Evolutionary conservation across 2,329 filamentous ascomycete species (phyloP).

Genomic region (Aspergillus clavatus): DNA sequence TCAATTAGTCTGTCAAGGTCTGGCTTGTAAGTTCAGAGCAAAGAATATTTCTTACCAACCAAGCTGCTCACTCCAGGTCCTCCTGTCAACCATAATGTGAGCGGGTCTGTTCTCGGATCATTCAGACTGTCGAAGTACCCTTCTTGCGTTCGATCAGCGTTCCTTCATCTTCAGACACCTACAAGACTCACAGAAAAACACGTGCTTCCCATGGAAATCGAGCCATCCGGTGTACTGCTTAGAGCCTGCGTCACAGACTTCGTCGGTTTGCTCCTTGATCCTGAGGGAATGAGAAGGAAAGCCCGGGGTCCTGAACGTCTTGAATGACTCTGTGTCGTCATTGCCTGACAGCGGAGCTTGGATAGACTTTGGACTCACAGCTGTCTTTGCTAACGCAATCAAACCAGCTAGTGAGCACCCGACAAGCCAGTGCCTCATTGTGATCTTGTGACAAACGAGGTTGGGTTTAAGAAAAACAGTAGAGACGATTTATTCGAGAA

Average conservation of each 20-base stretch:
- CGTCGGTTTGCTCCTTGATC: slow-evolving; percentile 21
- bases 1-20: not conserved
- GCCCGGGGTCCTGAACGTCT: slow-evolving; percentile 8
- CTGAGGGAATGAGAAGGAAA: slow-evolving; percentile 17
- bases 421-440: not conserved
- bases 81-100: slow-evolving; percentile 15
- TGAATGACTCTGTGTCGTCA: not conserved
- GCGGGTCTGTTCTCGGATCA: slow-evolving; percentile 9
- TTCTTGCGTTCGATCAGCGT: not conserved
- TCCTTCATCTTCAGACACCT: not conserved
- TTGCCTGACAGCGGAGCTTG: not conserved
- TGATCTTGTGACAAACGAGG: not conserved
- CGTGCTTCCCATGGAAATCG: slow-evolving; percentile 10
- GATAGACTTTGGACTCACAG: not conserved
- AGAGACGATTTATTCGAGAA: not conserved
- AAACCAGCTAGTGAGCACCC: not conserved
- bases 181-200: slow-evolving; percentile 5
- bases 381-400: not conserved
- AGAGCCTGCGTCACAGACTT: slow-evolving; percentile 20
- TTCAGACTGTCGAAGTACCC: slow-evolving; percentile 15
- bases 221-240: slow-evolving; percentile 24
- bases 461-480: not conserved
- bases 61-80: slow-evolving; percentile 13
- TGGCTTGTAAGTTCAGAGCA: not conserved
- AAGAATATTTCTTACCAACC: slow-evolving; percentile 4